Conservation (phyloP, 2,329 filamentous ascomycete species). For the Sphaerostilbella broomeana region DNA sequence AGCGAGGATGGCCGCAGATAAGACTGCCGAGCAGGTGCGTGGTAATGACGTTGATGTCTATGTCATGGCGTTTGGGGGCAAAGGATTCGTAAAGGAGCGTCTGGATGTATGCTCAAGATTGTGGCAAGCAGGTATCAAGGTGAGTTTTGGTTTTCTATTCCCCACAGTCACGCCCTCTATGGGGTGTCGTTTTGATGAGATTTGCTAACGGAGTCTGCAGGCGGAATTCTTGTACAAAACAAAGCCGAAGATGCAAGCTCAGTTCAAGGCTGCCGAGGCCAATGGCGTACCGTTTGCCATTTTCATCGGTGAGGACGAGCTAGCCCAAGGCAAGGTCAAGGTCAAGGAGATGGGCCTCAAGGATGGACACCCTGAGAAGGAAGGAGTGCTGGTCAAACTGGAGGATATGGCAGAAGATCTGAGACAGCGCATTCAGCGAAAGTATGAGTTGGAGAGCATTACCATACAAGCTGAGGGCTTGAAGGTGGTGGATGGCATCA, state of each 20-base stretch:
- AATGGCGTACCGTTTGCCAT: slow-evolving; percentile 77
- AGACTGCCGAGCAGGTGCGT: slow-evolving; percentile 54
- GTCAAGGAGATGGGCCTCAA: slow-evolving; percentile 72
- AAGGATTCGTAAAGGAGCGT: slow-evolving; percentile 75
- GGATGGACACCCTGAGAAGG: slow-evolving; percentile 83
- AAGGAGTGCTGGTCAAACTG: slow-evolving; percentile 68
- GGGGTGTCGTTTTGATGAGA: slow-evolving; percentile 5
- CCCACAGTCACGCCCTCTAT: background rate
- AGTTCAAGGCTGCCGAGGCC: slow-evolving; percentile 85
- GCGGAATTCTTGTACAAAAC: slow-evolving; percentile 85
- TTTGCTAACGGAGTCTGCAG: slow-evolving; percentile 29
- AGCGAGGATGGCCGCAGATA: slow-evolving; percentile 59
- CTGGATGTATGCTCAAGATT: slow-evolving; percentile 71
- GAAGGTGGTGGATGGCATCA: slow-evolving; percentile 41
- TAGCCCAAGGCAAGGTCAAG: slow-evolving; percentile 74
- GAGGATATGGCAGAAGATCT: slow-evolving; percentile 58
- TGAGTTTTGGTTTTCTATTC: slow-evolving; percentile 24
- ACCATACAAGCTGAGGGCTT: slow-evolving; percentile 38
- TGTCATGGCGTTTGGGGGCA: slow-evolving; percentile 91
- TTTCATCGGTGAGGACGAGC: slow-evolving; percentile 86
- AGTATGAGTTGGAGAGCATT: slow-evolving; percentile 38
- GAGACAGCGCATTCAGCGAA: slow-evolving; percentile 38
- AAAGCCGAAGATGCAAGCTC: slow-evolving; percentile 79
- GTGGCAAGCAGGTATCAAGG: slow-evolving; percentile 84
- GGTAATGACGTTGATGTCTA: slow-evolving; percentile 80